Evolutionary conservation across 345 rosid genomes (phyloP), one percentile per base, ranked within the genome.

Genomic region (Ceriops decandra): DNA sequence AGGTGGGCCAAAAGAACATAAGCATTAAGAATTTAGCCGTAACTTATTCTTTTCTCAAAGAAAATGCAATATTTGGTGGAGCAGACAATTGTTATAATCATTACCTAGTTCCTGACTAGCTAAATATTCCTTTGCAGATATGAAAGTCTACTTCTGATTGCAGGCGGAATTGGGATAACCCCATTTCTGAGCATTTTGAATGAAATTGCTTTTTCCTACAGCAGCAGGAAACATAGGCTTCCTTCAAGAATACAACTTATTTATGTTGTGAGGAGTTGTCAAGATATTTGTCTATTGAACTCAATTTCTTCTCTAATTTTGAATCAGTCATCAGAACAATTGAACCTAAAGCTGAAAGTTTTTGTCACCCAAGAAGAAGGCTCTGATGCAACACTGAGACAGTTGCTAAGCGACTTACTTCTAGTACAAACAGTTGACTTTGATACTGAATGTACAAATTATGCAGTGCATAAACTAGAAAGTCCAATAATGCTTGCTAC

Each of bases 151-250:
- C 84, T 92, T 31, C 76, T 90, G 71, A 82, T 90, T 6, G 96
- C 95, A 0, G 95, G 98, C 19, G 96, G 96, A 70, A 85, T 85
- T 51, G 96, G 98, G 66, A 87, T 92, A 63, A 88, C 96, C 21
- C 93, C 98, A 32, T 88, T 90, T 76, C 69, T 87, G 57, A 85
- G 95, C 87, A 85, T 92, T 65, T 71, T 92, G 61, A 88, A 85
- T 57, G 96, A 92, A 66, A 71, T 92, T 35, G 70, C 77, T 11
- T 71, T 84, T 16, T 36, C 74, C 20, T 69, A 77, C 63, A 72
- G 73, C 70, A 75, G 71, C 63, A 42, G 73, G 60, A 82, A 74
- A 59, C 71, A 64, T 8, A 84, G 68, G 75, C 61, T 83, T 35
- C 85, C 90, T 5, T 64, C 69, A 60, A 78, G 47, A 61, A 68